phyloP scores from a whole-genome alignment of 441 rosid genomes.

The Croton setiger region DNA sequence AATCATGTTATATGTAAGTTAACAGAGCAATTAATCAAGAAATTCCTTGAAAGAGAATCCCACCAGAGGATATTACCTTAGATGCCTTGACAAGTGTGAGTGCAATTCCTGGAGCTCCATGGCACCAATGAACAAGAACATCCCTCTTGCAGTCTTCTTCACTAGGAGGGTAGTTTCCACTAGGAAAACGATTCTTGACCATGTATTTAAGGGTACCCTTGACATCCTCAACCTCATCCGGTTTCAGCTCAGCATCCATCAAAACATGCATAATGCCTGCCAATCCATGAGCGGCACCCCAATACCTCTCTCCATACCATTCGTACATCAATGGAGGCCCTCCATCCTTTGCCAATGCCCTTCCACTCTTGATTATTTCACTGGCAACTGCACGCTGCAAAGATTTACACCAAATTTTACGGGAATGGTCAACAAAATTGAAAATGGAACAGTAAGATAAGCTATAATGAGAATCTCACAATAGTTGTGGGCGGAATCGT shows the following conservation, averaged over 20 bases:
- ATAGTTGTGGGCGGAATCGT: slow-evolving; percentile 39
- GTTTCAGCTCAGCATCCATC: slow-evolving; percentile 59
- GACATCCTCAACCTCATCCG: slow-evolving; percentile 53
- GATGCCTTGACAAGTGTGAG: slow-evolving; percentile 63
- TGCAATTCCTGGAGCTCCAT: slow-evolving; percentile 64
- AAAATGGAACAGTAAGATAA: neutral
- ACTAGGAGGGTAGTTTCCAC: slow-evolving; percentile 58
- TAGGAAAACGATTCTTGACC: slow-evolving; percentile 49
- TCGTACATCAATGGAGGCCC: slow-evolving; percentile 63
- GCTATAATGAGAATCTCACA: slow-evolving; percentile 25
- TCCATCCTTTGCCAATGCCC: slow-evolving; percentile 43
- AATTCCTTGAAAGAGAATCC: neutral
- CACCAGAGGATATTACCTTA: slow-evolving; percentile 32
- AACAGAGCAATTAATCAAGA: neutral
- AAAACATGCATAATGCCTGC: slow-evolving; percentile 68
- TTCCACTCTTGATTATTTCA: slow-evolving; percentile 51
- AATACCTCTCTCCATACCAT: slow-evolving; percentile 68
- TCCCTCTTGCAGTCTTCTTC: slow-evolving; percentile 52
- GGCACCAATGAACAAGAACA: slow-evolving; percentile 76
- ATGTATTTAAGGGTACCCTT: slow-evolving; percentile 59
- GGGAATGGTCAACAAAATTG: neutral
- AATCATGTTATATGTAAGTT: too few species aligned
- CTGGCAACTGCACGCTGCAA: slow-evolving; percentile 43
- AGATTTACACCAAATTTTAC: slow-evolving; percentile 9
- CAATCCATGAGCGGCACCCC: slow-evolving; percentile 75